Conservation (phyloP, 1,284 basidiomycete genomes). For the Erythrobasidium hasegawianum region DNA sequence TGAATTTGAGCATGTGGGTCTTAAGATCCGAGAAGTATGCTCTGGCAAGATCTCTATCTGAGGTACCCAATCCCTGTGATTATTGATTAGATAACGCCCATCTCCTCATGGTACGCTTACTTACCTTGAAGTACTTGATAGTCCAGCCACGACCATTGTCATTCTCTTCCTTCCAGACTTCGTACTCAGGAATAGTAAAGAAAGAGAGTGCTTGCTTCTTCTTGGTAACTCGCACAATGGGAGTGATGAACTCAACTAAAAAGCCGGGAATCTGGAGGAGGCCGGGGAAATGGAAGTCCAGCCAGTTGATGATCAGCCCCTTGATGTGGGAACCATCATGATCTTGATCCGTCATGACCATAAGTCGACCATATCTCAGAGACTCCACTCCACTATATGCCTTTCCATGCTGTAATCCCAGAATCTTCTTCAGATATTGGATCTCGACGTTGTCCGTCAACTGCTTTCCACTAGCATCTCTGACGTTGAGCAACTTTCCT, state of each 20-base stretch:
- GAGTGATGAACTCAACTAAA: slow-evolving; percentile 97
- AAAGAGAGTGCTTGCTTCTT: slow-evolving; percentile 78
- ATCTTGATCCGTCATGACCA: slow-evolving; percentile 99
- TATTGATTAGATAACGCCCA: neutral
- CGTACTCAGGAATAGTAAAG: slow-evolving; percentile 97
- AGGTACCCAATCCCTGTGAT: slow-evolving; percentile 87
- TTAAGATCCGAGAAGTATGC: slow-evolving; percentile 90
- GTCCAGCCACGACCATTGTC: slow-evolving; percentile 80
- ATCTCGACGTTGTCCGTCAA: slow-evolving; percentile 99
- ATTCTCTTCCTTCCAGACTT: slow-evolving; percentile 81
- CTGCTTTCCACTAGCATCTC: slow-evolving; percentile 91
- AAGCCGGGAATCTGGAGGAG: slow-evolving; percentile 87
- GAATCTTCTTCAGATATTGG: slow-evolving; percentile 94
- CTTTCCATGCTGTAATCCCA: slow-evolving; percentile 92
- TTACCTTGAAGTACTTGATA: slow-evolving; percentile 92
- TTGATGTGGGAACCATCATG: slow-evolving; percentile 99
- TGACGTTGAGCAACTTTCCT: slow-evolving; percentile 95
- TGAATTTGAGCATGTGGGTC: slow-evolving; percentile 92
- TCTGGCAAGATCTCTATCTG: slow-evolving; percentile 78
- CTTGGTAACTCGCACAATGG: slow-evolving; percentile 85
- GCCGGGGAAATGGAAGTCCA: slow-evolving; percentile 96
- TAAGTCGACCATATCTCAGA: slow-evolving; percentile 88
- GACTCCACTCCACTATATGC: slow-evolving; percentile 69
- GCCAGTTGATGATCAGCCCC: slow-evolving; percentile 94
- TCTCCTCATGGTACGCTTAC: slow-evolving; percentile 37